Percentiles rank a stretch among this genome's conserved stretches.
Evolutionary conservation across 768 basidiomycete species (phyloP).

Genomic region (Leccinum obscurum): DNA sequence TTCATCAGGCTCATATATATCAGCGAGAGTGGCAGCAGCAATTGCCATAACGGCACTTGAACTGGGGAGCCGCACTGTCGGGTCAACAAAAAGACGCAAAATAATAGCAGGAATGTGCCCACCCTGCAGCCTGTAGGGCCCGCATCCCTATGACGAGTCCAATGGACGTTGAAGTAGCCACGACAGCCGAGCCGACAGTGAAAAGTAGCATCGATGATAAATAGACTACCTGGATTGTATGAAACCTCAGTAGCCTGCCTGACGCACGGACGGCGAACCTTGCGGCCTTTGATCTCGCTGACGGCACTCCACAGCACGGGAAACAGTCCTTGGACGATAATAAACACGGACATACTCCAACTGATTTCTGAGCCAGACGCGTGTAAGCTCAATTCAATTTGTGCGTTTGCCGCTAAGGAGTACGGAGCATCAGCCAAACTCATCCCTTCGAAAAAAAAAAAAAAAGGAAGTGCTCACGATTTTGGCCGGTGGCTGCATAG

Average conservation of each 20-base stretch:
- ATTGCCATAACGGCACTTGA: conserved; percentile 70
- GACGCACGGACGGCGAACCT: conserved; percentile 37
- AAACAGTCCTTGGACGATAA: conserved; percentile 64
- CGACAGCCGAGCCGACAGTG: conserved; percentile 55
- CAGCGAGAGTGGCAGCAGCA: conserved; percentile 77
- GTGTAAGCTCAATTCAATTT: conserved; percentile 60
- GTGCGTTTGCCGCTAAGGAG: conserved; percentile 59
- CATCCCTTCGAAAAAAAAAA: neutral
- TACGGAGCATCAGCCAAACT: neutral
- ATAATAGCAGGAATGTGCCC: conserved; percentile 6
- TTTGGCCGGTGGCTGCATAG: conserved; percentile 27
- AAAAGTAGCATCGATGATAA: conserved; percentile 53
- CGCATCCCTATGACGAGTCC: conserved; percentile 66
- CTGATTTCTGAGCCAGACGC: conserved; percentile 65
- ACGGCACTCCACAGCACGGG: conserved; percentile 71
- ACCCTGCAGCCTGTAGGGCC: conserved; percentile 64
- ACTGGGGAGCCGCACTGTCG: conserved; percentile 28
- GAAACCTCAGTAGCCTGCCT: neutral
- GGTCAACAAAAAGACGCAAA: neutral
- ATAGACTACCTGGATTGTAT: conserved; percentile 49
- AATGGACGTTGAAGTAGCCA: conserved; percentile 58
- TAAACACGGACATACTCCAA: conserved; percentile 67
- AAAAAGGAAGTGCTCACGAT: conserved; percentile 21
- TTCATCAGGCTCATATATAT: conserved; percentile 76
- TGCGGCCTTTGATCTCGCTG: conserved; percentile 77